Evolutionary conservation across 1,284 basidiomycete genomes (phyloP).

Genomic region (Ustilago vetiveriae): DNA sequence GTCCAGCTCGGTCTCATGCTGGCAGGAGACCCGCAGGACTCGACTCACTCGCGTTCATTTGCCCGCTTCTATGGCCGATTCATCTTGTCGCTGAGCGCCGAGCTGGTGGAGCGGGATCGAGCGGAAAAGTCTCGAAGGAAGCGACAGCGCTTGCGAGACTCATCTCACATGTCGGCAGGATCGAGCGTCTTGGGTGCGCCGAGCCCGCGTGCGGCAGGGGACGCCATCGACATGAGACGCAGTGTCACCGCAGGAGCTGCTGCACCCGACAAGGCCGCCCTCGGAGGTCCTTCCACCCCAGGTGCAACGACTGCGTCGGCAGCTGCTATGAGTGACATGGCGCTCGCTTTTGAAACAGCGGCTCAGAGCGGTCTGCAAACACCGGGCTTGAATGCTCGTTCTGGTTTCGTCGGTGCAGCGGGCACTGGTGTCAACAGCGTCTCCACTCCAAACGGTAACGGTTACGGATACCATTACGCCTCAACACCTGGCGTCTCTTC

Average conservation of each 20-base stretch:
- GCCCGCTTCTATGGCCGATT: slow-evolving; percentile 45
- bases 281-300: slow-evolving; percentile 1
- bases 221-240: slow-evolving; percentile 13
- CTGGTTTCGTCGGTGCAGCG: slow-evolving; percentile 11
- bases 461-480: slow-evolving; percentile 7
- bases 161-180: slow-evolving; percentile 31
- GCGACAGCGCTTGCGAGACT: slow-evolving; percentile 38
- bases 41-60: slow-evolving; percentile 38
- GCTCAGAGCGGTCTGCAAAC: slow-evolving; percentile 28
- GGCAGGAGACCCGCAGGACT: slow-evolving; percentile 34
- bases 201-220: slow-evolving; percentile 17
- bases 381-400: slow-evolving; percentile 15
- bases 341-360: slow-evolving; percentile 41
- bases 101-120: slow-evolving; percentile 40
- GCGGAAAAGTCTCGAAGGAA: slow-evolving; percentile 42
- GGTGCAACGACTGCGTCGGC: slow-evolving; percentile 6
- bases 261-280: slow-evolving; percentile 6
- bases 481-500: slow-evolving; percentile 3
- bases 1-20: slow-evolving; percentile 46
- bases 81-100: slow-evolving; percentile 47
- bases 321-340: slow-evolving; percentile 40
- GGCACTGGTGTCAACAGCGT: background rate
- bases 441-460: slow-evolving; percentile 4
- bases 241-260: background rate
- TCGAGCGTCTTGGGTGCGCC: slow-evolving; percentile 22